Conservation (phyloP, 2,329 filamentous ascomycete species). For the Fusarium musae region DNA sequence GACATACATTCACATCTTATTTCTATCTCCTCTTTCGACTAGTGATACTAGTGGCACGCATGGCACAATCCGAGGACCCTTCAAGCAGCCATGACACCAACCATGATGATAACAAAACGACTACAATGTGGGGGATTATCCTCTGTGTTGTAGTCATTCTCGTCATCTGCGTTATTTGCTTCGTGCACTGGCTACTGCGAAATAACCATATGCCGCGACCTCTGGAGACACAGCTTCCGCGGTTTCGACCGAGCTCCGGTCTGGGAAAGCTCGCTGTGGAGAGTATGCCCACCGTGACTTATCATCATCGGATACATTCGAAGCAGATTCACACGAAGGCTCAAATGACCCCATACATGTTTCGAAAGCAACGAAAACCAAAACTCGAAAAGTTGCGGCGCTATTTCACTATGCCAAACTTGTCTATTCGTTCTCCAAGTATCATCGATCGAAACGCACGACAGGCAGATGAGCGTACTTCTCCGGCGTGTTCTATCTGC, state of each 20-base stretch:
- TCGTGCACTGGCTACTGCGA: not conserved
- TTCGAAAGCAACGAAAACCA: not conserved
- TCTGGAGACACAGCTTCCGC: not conserved
- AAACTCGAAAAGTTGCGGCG: not conserved
- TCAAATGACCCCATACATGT: not conserved
- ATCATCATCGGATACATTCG: not conserved
- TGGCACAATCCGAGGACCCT: not conserved
- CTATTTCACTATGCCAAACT: not conserved
- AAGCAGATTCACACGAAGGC: not conserved
- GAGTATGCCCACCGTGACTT: conserved; percentile 13
- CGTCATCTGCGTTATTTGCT: conserved; percentile 1
- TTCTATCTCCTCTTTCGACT: not conserved
- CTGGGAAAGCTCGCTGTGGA: conserved; percentile 7
- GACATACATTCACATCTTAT: not conserved
- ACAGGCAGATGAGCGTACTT: not conserved
- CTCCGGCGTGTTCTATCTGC: conserved; percentile 12
- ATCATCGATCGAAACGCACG: rapidly evolving
- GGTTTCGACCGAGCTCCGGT: not conserved
- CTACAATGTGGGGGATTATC: conserved; percentile 2
- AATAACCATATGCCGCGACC: not conserved
- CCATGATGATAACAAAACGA: not conserved
- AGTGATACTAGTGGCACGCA: not conserved
- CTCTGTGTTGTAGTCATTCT: not conserved
- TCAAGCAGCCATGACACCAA: not conserved
- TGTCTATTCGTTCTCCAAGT: not conserved